phyloP scores from a whole-genome alignment of 2,329 filamentous ascomycete genomes.

The Moelleriella libera region DNA sequence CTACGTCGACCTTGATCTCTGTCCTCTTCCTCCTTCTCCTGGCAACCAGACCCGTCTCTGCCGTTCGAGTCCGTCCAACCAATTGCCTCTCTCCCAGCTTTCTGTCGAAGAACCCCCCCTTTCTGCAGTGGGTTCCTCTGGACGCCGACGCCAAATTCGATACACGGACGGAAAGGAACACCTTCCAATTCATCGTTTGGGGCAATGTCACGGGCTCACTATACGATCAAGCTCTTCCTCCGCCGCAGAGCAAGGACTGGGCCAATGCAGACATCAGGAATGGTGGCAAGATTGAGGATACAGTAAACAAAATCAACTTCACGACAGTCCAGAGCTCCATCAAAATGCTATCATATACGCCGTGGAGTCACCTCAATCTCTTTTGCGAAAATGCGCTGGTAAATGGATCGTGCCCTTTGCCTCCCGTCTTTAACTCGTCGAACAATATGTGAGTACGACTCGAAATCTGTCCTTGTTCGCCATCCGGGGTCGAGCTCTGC shows the following conservation, averaged over 20 bases:
- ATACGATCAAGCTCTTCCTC: slow-evolving; percentile 41
- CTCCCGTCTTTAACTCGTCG: slow-evolving; percentile 48
- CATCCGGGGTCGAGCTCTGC: background rate
- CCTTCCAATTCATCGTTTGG: slow-evolving; percentile 67
- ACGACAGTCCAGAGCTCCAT: slow-evolving; percentile 63
- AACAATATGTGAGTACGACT: slow-evolving; percentile 4
- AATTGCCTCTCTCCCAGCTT: slow-evolving; percentile 63
- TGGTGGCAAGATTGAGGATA: slow-evolving; percentile 63
- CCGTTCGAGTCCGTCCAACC: slow-evolving; percentile 62
- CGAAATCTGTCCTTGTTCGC: background rate
- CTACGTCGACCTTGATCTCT: slow-evolving; percentile 14
- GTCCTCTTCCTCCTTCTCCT: slow-evolving; percentile 22
- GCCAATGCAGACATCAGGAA: slow-evolving; percentile 36
- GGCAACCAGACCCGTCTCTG: slow-evolving; percentile 30
- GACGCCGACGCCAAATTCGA: slow-evolving; percentile 65
- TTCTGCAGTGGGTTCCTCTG: slow-evolving; percentile 68
- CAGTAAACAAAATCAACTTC: slow-evolving; percentile 44
- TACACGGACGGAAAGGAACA: slow-evolving; percentile 41
- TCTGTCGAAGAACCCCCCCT: slow-evolving; percentile 37
- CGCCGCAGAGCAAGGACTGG: slow-evolving; percentile 46
- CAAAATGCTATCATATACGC: slow-evolving; percentile 64
- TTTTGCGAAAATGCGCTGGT: slow-evolving; percentile 53
- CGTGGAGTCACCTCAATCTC: slow-evolving; percentile 37
- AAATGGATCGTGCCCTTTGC: slow-evolving; percentile 60
- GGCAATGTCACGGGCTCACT: slow-evolving; percentile 78